Conservation (phyloP, 2,329 filamentous ascomycete species). For the Xylariales sp. region DNA sequence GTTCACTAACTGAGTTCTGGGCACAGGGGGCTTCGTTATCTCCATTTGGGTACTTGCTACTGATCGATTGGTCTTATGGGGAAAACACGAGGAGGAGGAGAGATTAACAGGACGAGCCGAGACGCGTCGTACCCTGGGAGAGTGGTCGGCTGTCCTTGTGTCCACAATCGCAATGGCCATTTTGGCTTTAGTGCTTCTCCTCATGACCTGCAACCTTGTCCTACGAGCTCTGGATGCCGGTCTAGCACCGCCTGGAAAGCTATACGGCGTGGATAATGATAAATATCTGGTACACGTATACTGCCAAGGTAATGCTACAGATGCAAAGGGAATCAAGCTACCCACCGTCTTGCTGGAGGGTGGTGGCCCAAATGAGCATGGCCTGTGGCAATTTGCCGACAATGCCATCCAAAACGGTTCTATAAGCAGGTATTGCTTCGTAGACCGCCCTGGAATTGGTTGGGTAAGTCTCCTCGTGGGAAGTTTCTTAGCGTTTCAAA, state of each 20-base stretch:
- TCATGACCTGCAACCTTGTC: constrained; percentile 76
- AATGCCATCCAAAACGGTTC: constrained; percentile 72
- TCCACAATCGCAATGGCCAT: constrained; percentile 68
- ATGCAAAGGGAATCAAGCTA: constrained; percentile 47
- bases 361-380: constrained; percentile 72
- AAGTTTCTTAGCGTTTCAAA: constrained; percentile 1
- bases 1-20: too few relatives aligned
- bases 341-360: constrained; percentile 87
- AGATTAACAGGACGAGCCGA: constrained; percentile 86
- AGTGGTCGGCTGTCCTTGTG: constrained; percentile 78
- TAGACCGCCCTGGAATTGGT: constrained; percentile 83
- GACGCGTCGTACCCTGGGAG: constrained; percentile 71
- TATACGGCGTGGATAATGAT: constrained; percentile 75
- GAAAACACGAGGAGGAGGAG: constrained; percentile 89
- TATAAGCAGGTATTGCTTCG: constrained; percentile 89
- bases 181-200: constrained; percentile 63
- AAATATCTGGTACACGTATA: constrained; percentile 86
- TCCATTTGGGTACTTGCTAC: constrained; percentile 73
- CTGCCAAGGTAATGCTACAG: constrained; percentile 70
- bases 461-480: constrained; percentile 57
- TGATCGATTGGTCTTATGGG: constrained; percentile 83
- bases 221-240: constrained; percentile 76
- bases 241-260: constrained; percentile 66
- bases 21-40: constrained; percentile 70
- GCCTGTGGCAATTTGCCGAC: constrained; percentile 76